These are phyloP conservation scores for Arthrobotrys iridis DNA, from an alignment of 2,329 filamentous ascomycete species.

Conservation along the genomic window DNA sequence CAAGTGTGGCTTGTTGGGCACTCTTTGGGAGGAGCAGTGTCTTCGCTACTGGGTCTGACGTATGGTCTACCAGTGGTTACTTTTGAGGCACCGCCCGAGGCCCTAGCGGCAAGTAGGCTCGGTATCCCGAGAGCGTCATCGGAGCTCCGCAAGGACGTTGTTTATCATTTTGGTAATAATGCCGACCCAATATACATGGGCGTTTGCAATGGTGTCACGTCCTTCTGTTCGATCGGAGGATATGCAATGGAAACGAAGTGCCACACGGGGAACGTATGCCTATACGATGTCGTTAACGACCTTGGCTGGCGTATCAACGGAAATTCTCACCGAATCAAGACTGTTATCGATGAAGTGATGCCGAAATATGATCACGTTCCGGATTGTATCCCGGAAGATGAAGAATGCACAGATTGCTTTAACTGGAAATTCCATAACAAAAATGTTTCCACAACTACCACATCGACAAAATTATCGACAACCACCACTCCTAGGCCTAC, in stretches of 20 bases:
- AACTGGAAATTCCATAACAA: conserved; percentile 96
- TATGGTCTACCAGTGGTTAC: conserved; percentile 91
- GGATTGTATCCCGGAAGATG: conserved; percentile 76
- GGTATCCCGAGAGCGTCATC: conserved; percentile 81
- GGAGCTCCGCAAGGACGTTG: conserved; percentile 75
- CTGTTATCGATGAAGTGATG: conserved; percentile 87
- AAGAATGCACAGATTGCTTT: conserved; percentile 85
- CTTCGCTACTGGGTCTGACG: conserved; percentile 86
- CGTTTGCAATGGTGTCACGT: conserved; percentile 87
- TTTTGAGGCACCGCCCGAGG: conserved; percentile 92
- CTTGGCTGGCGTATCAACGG: conserved; percentile 92
- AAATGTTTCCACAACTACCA: conserved; percentile 82
- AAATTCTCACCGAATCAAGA: conserved; percentile 87
- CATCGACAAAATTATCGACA: conserved; percentile 69
- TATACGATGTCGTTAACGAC: conserved; percentile 91
- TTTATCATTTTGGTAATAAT: conserved; percentile 92
- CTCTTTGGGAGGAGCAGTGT: conserved; percentile 88
- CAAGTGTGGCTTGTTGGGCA: conserved; percentile 92
- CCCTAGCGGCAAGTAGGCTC: conserved; percentile 82
- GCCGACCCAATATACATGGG: conserved; percentile 96
- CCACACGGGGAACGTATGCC: conserved; percentile 85
- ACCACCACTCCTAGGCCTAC: conserved; percentile 59
- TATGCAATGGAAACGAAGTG: conserved; percentile 95
- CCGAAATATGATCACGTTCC: conserved; percentile 83
- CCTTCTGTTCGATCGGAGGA: conserved; percentile 87